These are phyloP conservation scores for Nannochloropsis salina DNA, from an alignment of 108 stramenopile genomes.

Conservation along the genomic window DNA sequence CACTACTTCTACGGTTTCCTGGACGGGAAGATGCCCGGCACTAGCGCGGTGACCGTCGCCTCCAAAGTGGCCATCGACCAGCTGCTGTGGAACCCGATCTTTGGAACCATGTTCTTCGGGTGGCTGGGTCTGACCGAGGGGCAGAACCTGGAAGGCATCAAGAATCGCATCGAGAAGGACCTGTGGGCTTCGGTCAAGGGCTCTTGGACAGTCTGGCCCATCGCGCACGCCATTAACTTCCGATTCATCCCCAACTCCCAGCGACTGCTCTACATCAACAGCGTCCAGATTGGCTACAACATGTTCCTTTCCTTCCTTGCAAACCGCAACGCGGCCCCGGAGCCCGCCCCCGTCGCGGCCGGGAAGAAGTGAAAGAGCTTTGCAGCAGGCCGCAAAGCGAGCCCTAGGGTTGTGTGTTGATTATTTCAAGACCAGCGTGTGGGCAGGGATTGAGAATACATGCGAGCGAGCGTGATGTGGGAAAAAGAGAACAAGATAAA, in stretches of 20 bases:
- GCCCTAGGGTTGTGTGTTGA: not conserved
- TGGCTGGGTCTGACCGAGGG: constrained; percentile 80
- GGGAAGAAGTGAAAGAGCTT: not conserved
- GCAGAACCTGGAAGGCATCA: constrained; percentile 68
- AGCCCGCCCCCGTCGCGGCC: not conserved
- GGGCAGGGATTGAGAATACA: not conserved
- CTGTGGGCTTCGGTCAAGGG: constrained; percentile 77
- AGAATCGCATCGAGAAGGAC: constrained; percentile 77
- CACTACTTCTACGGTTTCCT: constrained; percentile 92
- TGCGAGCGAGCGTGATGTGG: no score
- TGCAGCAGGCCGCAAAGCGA: no score
- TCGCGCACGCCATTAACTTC: constrained; percentile 85
- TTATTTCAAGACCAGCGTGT: not conserved
- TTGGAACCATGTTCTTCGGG: constrained; percentile 90
- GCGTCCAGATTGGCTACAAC: constrained; percentile 88
- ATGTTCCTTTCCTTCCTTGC: constrained; percentile 86
- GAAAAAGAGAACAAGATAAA: no score
- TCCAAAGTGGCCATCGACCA: constrained; percentile 79
- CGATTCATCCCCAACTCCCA: constrained; percentile 80
- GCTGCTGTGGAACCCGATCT: constrained; percentile 85
- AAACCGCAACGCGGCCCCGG: constrained; percentile 61
- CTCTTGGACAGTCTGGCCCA: constrained; percentile 65
- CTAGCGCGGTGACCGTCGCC: constrained; percentile 76
- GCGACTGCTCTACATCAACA: constrained; percentile 88
- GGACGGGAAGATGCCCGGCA: constrained; percentile 82